Base-by-base conservation (phyloP, 179 eudicot genomes). In the Actinidia polygama region DNA sequence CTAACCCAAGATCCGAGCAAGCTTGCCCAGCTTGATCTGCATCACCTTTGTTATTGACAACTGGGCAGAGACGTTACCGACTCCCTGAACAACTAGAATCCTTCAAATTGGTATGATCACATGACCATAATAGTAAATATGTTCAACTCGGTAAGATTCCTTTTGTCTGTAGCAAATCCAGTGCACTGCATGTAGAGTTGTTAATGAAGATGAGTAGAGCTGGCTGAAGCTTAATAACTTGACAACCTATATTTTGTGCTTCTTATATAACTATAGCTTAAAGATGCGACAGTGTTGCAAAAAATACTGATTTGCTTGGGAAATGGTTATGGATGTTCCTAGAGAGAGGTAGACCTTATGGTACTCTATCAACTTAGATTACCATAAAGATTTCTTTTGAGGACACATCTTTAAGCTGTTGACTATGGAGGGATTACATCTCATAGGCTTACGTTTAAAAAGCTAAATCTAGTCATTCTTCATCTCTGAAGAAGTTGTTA, bases 1-100 rank as follows among this genome's bases (percentile, higher is more conserved):
- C 86, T 96, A 62, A 96, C 98, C 67, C 96, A 92, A 84, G 98
- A 96, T 88, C 99, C 98, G 30, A 79, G 99, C 93, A 96, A 95
- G 87, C 94, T 96, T 87, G 87, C 91, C 79, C 96, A 92, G 87
- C 99, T 96, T 82, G 94, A 92, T 84, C 92, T 95, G 77, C 99
- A 95, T 81, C 98, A 92, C 85, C 99, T 82, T 87, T 96, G 85
- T 86, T 95, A 84, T 80, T 96, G 87, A 92, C 96, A 23, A 87
- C 92, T 71, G 98, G 98, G 77, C 83, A 84, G 86, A 87, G 85
- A 75, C 99, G 98, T 77, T 96, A 96, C 81, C 93, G 88, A 83
- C 89, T 96, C 58, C 99, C 99, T 50, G 90, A 91, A 83, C 93
- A 88, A 61, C 87, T 96, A 54, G 86, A 91, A 83, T 93, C 94